These are phyloP conservation scores for Platismatia glauca DNA, from an alignment of 495 filamentous ascomycete genomes.

Conservation along the genomic window DNA sequence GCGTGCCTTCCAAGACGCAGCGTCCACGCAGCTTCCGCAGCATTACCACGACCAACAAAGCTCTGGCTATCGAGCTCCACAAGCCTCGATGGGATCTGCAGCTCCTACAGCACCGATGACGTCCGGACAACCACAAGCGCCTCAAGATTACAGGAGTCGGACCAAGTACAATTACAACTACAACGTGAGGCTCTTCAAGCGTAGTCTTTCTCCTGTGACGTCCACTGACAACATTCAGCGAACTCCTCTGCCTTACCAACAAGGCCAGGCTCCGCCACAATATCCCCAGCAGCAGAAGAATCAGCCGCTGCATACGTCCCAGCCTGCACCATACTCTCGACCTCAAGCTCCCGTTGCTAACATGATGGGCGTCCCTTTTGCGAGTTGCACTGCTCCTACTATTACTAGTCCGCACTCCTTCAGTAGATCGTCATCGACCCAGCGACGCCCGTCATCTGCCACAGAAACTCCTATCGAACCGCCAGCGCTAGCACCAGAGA, in stretches of 20 bases:
- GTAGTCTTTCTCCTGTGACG: background rate
- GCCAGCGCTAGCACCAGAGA: slow-evolving; percentile 7
- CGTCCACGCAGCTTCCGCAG: slow-evolving; percentile 12
- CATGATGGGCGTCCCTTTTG: slow-evolving; percentile 17
- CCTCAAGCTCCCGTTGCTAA: slow-evolving; percentile 25
- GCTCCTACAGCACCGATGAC: slow-evolving; percentile 21
- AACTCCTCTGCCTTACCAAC: slow-evolving; percentile 6
- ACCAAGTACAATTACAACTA: slow-evolving; percentile 11
- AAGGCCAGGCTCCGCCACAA: background rate
- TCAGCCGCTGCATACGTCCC: slow-evolving; percentile 5
- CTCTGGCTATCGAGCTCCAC: slow-evolving; percentile 19
- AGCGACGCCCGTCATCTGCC: slow-evolving; percentile 2
- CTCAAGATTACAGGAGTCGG: slow-evolving; percentile 5
- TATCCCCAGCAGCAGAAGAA: slow-evolving; percentile 10
- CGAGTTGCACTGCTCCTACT: background rate
- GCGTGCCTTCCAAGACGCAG: slow-evolving; percentile 15
- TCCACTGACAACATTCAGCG: slow-evolving; percentile 4
- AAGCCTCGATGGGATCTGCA: slow-evolving; percentile 17
- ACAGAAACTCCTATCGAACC: background rate
- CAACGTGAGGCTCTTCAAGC: background rate
- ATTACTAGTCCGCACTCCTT: slow-evolving; percentile 2
- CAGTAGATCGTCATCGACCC: slow-evolving; percentile 9
- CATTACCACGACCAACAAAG: slow-evolving; percentile 12
- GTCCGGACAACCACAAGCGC: slow-evolving; percentile 6
- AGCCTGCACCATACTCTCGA: slow-evolving; percentile 9